phyloP scores from a whole-genome alignment of 2,329 filamentous ascomycete genomes.

The Fusarium redolens region DNA sequence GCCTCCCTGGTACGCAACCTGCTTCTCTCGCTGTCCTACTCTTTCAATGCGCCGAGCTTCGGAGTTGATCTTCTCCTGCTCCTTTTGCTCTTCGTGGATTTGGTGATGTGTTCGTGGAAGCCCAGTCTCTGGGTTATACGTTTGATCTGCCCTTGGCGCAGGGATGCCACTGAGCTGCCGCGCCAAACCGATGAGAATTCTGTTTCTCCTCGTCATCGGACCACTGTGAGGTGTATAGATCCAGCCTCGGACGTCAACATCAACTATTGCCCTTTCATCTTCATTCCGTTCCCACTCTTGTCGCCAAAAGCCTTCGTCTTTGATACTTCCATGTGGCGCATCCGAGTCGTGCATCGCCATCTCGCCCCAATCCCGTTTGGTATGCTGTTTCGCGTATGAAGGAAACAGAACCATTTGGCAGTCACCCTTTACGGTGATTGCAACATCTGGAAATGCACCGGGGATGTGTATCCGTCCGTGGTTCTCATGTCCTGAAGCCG shows the following conservation, averaged over 20 bases:
- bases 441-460: slow-evolving; percentile 84
- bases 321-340: slow-evolving; percentile 56
- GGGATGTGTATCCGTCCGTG: slow-evolving; percentile 64
- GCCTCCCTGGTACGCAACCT: slow-evolving; percentile 74
- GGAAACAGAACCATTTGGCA: slow-evolving; percentile 97
- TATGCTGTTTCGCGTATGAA: slow-evolving; percentile 85
- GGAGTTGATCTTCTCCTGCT: slow-evolving; percentile 74
- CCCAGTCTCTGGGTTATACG: slow-evolving; percentile 34
- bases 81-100: slow-evolving; percentile 60
- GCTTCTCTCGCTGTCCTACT: slow-evolving; percentile 76
- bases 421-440: slow-evolving; percentile 81
- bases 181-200: slow-evolving; percentile 86
- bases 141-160: slow-evolving; percentile 64
- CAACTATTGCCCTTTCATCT: slow-evolving; percentile 85
- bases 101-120: slow-evolving; percentile 42
- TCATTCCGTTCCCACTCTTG: slow-evolving; percentile 83
- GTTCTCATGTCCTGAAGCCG: slow-evolving; percentile 45
- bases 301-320: slow-evolving; percentile 79
- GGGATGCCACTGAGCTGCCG: slow-evolving; percentile 89
- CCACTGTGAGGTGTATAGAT: slow-evolving; percentile 88
- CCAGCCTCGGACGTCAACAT: slow-evolving; percentile 96
- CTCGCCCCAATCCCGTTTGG: slow-evolving; percentile 59
- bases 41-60: slow-evolving; percentile 83
- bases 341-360: slow-evolving; percentile 43
- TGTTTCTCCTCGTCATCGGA: slow-evolving; percentile 86